Percentiles rank a stretch among this genome's conserved stretches.
These are phyloP conservation scores for Curvularia lunata DNA, from an alignment of 2,329 filamentous ascomycete species.

Conservation along the genomic window DNA sequence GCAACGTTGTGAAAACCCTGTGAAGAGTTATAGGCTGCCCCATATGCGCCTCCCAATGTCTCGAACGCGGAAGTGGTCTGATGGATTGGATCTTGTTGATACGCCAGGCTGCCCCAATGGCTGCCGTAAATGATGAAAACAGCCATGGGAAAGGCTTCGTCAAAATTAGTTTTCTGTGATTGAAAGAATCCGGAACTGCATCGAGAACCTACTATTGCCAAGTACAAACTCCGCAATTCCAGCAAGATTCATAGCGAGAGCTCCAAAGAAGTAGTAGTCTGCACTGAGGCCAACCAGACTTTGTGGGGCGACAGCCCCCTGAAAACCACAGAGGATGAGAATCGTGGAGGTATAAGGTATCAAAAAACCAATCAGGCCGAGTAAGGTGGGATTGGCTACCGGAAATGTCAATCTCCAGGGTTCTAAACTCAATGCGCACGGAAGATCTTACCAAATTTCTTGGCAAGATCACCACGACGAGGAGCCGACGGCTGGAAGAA, in stretches of 20 bases:
- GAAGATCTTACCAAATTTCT: slow-evolving; percentile 22
- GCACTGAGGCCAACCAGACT: slow-evolving; percentile 29
- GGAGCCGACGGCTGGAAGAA: slow-evolving; percentile 33
- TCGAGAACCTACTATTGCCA: slow-evolving; percentile 23
- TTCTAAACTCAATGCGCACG: not conserved
- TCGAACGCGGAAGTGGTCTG: slow-evolving; percentile 22
- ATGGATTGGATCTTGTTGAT: slow-evolving; percentile 28
- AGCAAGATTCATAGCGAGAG: slow-evolving; percentile 28
- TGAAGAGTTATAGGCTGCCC: slow-evolving; percentile 28
- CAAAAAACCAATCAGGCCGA: slow-evolving; percentile 28
- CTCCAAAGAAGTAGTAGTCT: slow-evolving; percentile 34
- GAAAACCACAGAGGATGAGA: slow-evolving; percentile 30
- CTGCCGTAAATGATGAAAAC: slow-evolving; percentile 31
- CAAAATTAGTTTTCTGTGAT: not conserved
- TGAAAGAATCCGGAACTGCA: not conserved
- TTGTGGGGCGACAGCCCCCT: slow-evolving; percentile 26
- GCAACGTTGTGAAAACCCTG: slow-evolving; percentile 33
- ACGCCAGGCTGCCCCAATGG: slow-evolving; percentile 31
- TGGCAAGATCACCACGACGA: slow-evolving; percentile 28
- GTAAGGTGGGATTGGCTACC: slow-evolving; percentile 27
- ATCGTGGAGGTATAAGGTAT: slow-evolving; percentile 31
- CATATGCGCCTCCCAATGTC: slow-evolving; percentile 24
- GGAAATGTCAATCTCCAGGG: not conserved
- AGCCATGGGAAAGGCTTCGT: slow-evolving; percentile 31
- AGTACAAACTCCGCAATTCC: slow-evolving; percentile 31